A percentile compares a stretch with the other conserved stretches of the same genome.
These are phyloP conservation scores for Musa troglodytarum DNA, from an alignment of 176 grass and related monocot genomes.

Conservation along the genomic window DNA sequence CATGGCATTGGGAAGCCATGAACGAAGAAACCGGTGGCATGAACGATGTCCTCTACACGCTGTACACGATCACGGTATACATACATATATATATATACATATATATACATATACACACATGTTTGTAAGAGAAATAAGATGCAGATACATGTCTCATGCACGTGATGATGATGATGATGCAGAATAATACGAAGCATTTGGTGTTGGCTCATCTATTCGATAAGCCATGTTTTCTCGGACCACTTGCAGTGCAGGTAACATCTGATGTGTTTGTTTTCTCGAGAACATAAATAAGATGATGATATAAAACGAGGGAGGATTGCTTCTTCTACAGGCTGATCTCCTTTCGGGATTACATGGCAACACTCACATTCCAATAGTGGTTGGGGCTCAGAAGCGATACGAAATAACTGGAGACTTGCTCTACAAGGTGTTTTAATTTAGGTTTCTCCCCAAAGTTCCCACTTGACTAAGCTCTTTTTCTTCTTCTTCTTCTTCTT, in stretches of 20 bases:
- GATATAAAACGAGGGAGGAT: too few species aligned
- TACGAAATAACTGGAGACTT: constrained; percentile 74
- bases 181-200: constrained; percentile 67
- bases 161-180: not conserved
- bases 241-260: constrained; percentile 78
- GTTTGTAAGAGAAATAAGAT: not conserved
- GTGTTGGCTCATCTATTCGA: constrained; percentile 82
- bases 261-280: not conserved
- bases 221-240: constrained; percentile 85
- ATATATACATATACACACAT: not conserved
- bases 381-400: constrained; percentile 63
- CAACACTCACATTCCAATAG: constrained; percentile 82
- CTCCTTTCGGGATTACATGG: constrained; percentile 66
- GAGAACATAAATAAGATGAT: too few species aligned
- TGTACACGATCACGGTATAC: constrained; percentile 65
- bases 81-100: not conserved
- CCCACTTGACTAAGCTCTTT: not conserved
- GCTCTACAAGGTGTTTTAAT: constrained; percentile 70
- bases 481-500: not conserved
- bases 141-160: not conserved
- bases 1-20: constrained; percentile 67
- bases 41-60: constrained; percentile 92
- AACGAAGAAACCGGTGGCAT: constrained; percentile 95
- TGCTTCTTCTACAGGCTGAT: constrained; percentile 36
- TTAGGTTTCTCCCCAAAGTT: not conserved